phyloP scores from a whole-genome alignment of 768 basidiomycete genomes.

The Infundibulicybe gibba region DNA sequence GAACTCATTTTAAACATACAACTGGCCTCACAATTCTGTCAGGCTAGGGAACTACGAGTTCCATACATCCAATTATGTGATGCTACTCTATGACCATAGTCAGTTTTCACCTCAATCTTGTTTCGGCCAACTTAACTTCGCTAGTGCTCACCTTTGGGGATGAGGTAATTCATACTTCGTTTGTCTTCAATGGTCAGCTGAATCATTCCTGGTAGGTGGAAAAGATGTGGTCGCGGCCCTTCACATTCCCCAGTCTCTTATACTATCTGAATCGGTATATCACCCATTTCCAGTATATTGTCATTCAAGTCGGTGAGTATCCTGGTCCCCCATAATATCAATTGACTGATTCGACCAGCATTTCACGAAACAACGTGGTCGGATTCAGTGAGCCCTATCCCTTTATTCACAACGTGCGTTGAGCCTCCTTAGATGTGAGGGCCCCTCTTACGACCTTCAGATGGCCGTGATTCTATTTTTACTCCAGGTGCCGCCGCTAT shows the following conservation, averaged over 20 bases:
- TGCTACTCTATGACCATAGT: conserved; percentile 18
- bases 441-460: too few relatives aligned
- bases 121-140: too few relatives aligned
- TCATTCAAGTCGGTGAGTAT: conserved; percentile 16
- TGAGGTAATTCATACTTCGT: too few relatives aligned
- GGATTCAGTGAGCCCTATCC: conserved; percentile 5
- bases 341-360: conserved; percentile 4
- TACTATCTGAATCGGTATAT: conserved; percentile 19
- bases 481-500: conserved; percentile 14
- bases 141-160: too few relatives aligned
- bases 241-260: conserved; percentile 13
- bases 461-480: too few relatives aligned
- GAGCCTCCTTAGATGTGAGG: too few relatives aligned
- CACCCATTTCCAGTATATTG: conserved; percentile 17
- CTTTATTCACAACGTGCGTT: too few relatives aligned
- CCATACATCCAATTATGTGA: conserved; percentile 18
- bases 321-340: not conserved
- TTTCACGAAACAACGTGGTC: conserved; percentile 18
- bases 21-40: not conserved
- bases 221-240: conserved; percentile 16
- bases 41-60: conserved; percentile 18
- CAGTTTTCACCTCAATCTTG: not conserved
- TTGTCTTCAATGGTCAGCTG: too few relatives aligned
- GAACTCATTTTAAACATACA: not conserved
- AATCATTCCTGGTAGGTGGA: conserved; percentile 10